Conservation (phyloP, 2,329 filamentous ascomycete genomes). For the Epichloe coenophiala region DNA sequence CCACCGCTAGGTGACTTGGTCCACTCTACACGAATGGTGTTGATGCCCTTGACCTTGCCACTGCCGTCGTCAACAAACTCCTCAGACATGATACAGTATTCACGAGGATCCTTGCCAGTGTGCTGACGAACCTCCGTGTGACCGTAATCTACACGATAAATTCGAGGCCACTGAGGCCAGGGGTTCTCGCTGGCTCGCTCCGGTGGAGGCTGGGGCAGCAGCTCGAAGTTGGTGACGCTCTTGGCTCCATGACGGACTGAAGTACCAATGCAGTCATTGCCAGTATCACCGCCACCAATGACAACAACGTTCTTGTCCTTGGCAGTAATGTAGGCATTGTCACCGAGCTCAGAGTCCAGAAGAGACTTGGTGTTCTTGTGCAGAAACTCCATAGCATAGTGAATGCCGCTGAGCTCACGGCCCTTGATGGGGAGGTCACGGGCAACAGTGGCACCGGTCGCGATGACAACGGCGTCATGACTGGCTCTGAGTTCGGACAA, state of each 20-base stretch:
- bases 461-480: constrained; percentile 77
- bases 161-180: constrained; percentile 96
- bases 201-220: constrained; percentile 80
- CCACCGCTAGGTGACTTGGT: constrained; percentile 77
- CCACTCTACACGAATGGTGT: constrained; percentile 92
- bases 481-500: constrained; percentile 58
- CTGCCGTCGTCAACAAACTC: constrained; percentile 84
- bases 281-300: constrained; percentile 94
- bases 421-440: constrained; percentile 85
- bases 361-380: constrained; percentile 97
- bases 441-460: constrained; percentile 84
- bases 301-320: constrained; percentile 94
- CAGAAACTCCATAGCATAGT: constrained; percentile 95
- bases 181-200: constrained; percentile 90
- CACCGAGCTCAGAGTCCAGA: constrained; percentile 75
- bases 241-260: constrained; percentile 92
- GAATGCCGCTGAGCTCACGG: constrained; percentile 77
- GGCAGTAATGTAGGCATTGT: constrained; percentile 80
- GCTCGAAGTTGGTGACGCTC: constrained; percentile 91
- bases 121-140: constrained; percentile 93
- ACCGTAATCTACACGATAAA: constrained; percentile 97
- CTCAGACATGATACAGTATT: constrained; percentile 97
- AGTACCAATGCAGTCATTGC: constrained; percentile 95
- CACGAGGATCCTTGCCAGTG: constrained; percentile 88
- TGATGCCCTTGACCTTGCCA: constrained; percentile 88